Conservation (phyloP, 208 protist species). For the Trypanosoma brucei region DNA sequence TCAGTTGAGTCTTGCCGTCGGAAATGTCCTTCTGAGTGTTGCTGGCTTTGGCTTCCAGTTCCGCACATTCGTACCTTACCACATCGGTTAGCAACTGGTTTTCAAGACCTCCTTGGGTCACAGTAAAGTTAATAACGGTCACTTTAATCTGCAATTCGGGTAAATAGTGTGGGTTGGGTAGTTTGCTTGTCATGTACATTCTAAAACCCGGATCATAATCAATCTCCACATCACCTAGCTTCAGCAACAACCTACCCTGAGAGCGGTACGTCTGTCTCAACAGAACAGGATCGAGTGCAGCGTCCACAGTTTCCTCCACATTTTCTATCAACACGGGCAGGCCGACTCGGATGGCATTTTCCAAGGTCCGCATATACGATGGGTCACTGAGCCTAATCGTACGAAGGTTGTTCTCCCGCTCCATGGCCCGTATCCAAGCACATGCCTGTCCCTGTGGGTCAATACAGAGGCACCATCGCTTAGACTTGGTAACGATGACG, state of each 20-base stretch:
- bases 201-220: constrained; percentile 94
- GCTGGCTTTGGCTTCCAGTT: constrained; percentile 88
- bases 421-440: constrained; percentile 94
- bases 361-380: constrained; percentile 91
- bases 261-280: constrained; percentile 92
- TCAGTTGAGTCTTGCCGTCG: constrained; percentile 92
- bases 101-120: constrained; percentile 88
- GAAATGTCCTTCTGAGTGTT: constrained; percentile 93
- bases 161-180: constrained; percentile 94
- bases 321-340: constrained; percentile 95
- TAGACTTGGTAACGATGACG: constrained; percentile 80
- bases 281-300: constrained; percentile 94
- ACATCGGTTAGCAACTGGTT: constrained; percentile 93
- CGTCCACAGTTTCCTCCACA: constrained; percentile 94
- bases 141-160: constrained; percentile 95
- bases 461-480: constrained; percentile 93
- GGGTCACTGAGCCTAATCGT: constrained; percentile 91
- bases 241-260: constrained; percentile 87
- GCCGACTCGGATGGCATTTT: constrained; percentile 93
- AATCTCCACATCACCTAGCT: constrained; percentile 92
- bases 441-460: constrained; percentile 94
- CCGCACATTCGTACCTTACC: constrained; percentile 87
- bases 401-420: constrained; percentile 88
- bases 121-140: constrained; percentile 94
- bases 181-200: constrained; percentile 95